Base-by-base conservation (phyloP, 352 stramenopile species). In the Phytopythium mirpurense region DNA sequence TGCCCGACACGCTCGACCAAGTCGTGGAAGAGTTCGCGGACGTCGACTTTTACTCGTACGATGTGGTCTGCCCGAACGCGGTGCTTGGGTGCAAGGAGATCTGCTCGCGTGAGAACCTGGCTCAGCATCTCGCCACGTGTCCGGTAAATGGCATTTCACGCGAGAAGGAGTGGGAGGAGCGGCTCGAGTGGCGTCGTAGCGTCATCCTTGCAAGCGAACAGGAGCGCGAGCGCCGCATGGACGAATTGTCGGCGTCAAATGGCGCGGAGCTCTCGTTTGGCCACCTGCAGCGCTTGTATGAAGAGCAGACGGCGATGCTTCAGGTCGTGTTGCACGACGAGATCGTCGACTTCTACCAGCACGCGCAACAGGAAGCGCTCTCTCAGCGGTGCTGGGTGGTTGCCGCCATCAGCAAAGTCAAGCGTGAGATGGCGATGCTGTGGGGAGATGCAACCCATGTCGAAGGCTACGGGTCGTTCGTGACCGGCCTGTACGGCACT, bases 61-160 rank as follows among this genome's bases (percentile, higher is more conserved):
- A 93, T 44, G 72, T 93, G 4, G 83, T 93, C 18, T 93, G 83
- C 60, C 83, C 83, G 10, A 91, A 93, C 46, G 83, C 83, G 0
- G 70, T 93, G 41, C 65, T 93, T 10, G 83, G 83, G 0, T 93
- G 83, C 54, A 89, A 77, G 24, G 79, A 80, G 42, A 89, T 93
- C 53, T 93, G 83, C 41, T 74, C 78, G 7, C 67, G 83, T 12
- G 80, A 90, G 40, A 77, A 83, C 29, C 49, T 93, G 16, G 83
- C 78, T 0, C 67, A 70, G 23, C 83, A 93, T 56, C 59, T 93
- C 3, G 63, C 66, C 0, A 74, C 68, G 6, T 93, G 83, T 53
- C 74, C 79, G 6, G 71, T 90, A 44, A 80, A 81, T 57, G 71
- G 74, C 0, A 88, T 88, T 37, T 86, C 79, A 26, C 65, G 74